phyloP scores from a whole-genome alignment of 768 basidiomycete genomes.

The Collybiopsis luxurians region DNA sequence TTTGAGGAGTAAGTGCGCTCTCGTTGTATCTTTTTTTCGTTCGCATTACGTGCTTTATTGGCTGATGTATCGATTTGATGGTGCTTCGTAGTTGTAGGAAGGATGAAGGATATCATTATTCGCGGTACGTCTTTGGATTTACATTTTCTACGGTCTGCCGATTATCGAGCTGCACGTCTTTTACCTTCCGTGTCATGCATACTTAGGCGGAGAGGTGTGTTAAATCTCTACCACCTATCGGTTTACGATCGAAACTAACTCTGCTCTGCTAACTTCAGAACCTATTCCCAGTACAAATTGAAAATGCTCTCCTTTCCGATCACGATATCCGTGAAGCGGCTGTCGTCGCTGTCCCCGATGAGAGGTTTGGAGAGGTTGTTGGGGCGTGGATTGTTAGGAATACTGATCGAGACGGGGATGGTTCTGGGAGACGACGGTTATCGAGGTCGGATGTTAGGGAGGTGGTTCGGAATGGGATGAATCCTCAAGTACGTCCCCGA shows the following conservation, averaged over 20 bases:
- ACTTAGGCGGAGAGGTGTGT: conserved; percentile 74
- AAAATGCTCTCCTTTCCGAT: conserved; percentile 58
- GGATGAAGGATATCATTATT: conserved; percentile 71
- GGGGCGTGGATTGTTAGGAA: conserved; percentile 74
- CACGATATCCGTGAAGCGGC: conserved; percentile 67
- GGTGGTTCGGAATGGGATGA: conserved; percentile 59
- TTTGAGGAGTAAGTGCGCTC: conserved; percentile 55
- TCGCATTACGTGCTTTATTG: neutral
- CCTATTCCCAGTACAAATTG: conserved; percentile 82
- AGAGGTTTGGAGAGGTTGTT: conserved; percentile 71
- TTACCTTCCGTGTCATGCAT: no score
- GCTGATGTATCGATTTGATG: neutral
- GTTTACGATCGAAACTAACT: neutral
- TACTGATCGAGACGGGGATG: conserved; percentile 29
- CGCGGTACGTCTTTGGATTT: no score
- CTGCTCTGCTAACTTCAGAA: conserved; percentile 44
- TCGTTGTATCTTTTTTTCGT: neutral
- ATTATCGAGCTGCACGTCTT: no score
- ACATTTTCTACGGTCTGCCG: no score
- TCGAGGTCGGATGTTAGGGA: conserved; percentile 52
- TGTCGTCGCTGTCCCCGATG: conserved; percentile 68
- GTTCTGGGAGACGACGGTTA: conserved; percentile 21
- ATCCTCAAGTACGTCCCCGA: conserved; percentile 71
- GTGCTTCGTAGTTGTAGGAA: neutral
- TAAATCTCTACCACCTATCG: no score